Evolutionary conservation across 2,329 filamentous ascomycete genomes (phyloP), one percentile per base, ranked within the genome.

Genomic region (Myriosclerotinia curreyana): DNA sequence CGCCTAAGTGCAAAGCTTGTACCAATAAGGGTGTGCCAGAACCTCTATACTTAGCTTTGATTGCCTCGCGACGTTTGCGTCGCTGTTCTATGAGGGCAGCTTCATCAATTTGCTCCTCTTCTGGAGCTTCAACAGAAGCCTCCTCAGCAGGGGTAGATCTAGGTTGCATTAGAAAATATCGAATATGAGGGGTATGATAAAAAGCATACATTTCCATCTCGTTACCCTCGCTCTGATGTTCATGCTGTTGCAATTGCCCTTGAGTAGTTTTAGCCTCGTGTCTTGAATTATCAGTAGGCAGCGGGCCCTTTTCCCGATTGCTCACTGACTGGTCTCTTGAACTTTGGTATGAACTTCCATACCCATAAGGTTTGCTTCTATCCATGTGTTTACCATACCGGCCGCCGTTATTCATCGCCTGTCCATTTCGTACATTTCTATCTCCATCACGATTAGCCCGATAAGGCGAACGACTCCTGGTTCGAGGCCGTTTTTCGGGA

Each of bases 71-170:
- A 65, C 90, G 86, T 74, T 89, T 92, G 36, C 92, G 89, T 63
- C 93, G 89, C 72, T 92, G 88, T 76, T 96, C 90, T 72, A 96
- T 90, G 72, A 94, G 83, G 69, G 90, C 87, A 67, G 89, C 90
- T 78, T 96, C 90, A 75, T 96, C 89, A 70, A 92, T 75, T n/a
- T 83, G 81, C 70, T 86, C 81, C 64, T 82, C 79, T 68, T 84
- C 82, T 77, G 80, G 66, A 53, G 66, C 62, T 64, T 83, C 80
- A 68, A 74, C 68, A 74, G 78, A 70, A 63, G 68, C 66, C 70
- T 69, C 67, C 74, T 73, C 69, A 74, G 67, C 62, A 71, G 54
- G 59, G 34, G 48, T 60, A 36, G 44, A 62, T 54, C 68, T 71
- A 36, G 15, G 22, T 65, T 64, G 54, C 34, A 56, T 73, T 66